Evolutionary conservation across 345 rosid genomes (phyloP).

Genomic region (Citropsis articulata): DNA sequence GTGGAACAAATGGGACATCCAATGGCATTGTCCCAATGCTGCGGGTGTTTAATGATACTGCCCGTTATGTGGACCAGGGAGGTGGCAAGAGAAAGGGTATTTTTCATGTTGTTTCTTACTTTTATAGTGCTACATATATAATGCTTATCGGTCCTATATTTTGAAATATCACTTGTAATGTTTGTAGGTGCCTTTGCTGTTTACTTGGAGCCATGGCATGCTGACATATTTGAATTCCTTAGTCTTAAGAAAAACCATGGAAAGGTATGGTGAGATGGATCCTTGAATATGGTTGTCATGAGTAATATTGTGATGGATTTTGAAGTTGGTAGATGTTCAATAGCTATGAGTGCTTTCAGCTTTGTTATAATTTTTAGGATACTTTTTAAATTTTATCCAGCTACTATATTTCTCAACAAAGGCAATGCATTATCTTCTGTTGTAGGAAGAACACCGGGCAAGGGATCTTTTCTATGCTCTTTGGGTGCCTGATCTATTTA

Average conservation of each 20-base stretch:
- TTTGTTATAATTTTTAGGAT: background rate
- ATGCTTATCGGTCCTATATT: background rate
- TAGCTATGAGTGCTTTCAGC: background rate
- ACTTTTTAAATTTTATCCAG: background rate
- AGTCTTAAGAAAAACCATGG: conserved; percentile 83
- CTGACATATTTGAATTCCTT: conserved; percentile 67
- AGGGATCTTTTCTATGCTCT: conserved; percentile 81
- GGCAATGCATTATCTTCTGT: background rate
- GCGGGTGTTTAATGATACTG: conserved; percentile 79
- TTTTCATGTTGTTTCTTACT: background rate
- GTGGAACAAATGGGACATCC: conserved; percentile 76
- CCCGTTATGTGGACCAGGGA: conserved; percentile 86
- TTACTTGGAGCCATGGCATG: conserved; percentile 90
- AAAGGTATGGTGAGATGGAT: conserved; percentile 29
- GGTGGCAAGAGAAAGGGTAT: conserved; percentile 87
- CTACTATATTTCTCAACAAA: background rate
- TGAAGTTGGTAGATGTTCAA: background rate
- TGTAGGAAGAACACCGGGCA: conserved; percentile 79
- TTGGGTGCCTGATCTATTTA: conserved; percentile 92
- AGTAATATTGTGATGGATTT: too few relatives aligned
- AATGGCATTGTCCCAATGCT: conserved; percentile 82
- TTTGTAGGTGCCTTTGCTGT: conserved; percentile 79
- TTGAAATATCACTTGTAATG: background rate
- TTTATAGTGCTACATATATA: background rate
- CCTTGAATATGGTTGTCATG: background rate